phyloP scores from a whole-genome alignment of 1,284 basidiomycete genomes.

The Thelephora terrestris region DNA sequence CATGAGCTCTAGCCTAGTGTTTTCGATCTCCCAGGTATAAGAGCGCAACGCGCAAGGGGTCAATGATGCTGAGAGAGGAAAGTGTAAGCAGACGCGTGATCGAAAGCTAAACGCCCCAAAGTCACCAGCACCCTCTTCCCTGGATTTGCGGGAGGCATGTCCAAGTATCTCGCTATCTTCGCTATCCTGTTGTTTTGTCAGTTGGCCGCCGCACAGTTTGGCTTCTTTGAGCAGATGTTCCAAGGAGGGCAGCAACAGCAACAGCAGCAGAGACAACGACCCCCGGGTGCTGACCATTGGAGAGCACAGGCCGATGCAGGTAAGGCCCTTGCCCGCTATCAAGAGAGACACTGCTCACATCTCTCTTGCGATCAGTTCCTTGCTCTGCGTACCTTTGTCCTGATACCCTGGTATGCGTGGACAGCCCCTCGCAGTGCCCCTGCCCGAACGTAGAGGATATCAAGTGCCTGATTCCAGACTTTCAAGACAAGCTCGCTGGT shows the following conservation, averaged over 20 bases:
- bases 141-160: no score
- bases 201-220: conserved; percentile 39
- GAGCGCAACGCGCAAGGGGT: no score
- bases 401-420: conserved; percentile 29
- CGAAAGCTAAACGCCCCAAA: no score
- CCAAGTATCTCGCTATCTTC: no score
- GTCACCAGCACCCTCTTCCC: no score
- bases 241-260: conserved; percentile 36
- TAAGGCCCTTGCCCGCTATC: conserved; percentile 12
- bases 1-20: no score
- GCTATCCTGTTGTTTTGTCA: conserved; percentile 11
- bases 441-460: conserved; percentile 33
- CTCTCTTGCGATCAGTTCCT: conserved; percentile 17
- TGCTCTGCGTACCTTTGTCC: conserved; percentile 31
- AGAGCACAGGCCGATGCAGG: conserved; percentile 40
- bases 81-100: no score
- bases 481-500: conserved; percentile 22
- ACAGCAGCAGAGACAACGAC: conserved; percentile 13
- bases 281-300: conserved; percentile 33
- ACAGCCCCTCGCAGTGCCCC: conserved; percentile 30
- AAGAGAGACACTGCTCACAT: background rate
- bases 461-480: conserved; percentile 31
- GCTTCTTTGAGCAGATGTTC: conserved; percentile 58
- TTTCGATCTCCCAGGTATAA: no score
- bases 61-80: no score